phyloP scores from a whole-genome alignment of 495 filamentous ascomycete species.

The Aspergillus egyptiacus region DNA sequence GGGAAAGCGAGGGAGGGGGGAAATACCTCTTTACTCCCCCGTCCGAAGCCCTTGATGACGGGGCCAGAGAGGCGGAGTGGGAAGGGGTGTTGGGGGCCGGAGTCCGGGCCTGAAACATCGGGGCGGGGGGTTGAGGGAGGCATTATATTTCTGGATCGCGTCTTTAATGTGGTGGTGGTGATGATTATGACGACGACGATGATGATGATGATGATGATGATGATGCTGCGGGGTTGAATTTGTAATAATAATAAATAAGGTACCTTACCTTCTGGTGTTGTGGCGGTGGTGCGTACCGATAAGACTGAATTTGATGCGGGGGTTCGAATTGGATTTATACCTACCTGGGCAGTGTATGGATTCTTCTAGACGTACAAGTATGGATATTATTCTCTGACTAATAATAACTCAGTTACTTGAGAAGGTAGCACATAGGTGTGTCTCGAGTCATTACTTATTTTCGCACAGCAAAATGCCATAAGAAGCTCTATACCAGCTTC shows the following conservation, averaged over 20 bases:
- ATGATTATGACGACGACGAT: no score
- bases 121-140: conserved; percentile 47
- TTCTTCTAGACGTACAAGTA: neutral
- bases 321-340: no score
- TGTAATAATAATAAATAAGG: no score
- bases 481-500: conserved; percentile 7
- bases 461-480: neutral
- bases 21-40: conserved; percentile 77
- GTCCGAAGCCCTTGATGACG: conserved; percentile 89
- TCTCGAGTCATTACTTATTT: no score
- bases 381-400: no score
- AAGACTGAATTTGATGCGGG: no score
- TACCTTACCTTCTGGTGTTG: no score
- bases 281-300: neutral
- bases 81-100: conserved; percentile 69
- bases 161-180: neutral
- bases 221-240: no score
- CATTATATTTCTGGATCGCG: conserved; percentile 20
- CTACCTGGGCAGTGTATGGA: no score
- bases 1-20: neutral
- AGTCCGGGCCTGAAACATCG: conserved; percentile 59
- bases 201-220: no score
- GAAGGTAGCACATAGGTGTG: no score
- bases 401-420: no score
- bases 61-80: conserved; percentile 74